Evolutionary conservation across 176 grass and related monocot genomes (phyloP).

Genomic region (Avena sativa): DNA sequence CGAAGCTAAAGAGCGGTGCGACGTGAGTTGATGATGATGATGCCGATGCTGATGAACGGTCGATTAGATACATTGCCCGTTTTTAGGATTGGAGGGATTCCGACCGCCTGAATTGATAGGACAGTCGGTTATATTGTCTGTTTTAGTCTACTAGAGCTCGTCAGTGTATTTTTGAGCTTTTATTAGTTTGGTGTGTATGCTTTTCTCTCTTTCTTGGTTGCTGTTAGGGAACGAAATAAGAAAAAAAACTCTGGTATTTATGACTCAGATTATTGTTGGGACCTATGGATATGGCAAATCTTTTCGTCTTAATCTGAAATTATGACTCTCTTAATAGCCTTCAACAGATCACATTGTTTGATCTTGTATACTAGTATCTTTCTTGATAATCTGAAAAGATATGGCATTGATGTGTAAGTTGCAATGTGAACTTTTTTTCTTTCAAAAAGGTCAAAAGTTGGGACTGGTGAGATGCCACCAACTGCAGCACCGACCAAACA

Average conservation of each 20-base stretch:
- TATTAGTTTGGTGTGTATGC: background rate
- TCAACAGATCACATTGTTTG: no score
- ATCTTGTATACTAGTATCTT: background rate
- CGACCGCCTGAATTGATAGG: background rate
- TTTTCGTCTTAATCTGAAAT: no score
- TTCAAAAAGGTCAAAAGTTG: background rate
- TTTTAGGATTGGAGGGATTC: slow-evolving; percentile 7
- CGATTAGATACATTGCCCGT: background rate
- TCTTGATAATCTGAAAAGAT: background rate
- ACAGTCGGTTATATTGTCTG: background rate
- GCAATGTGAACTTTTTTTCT: background rate
- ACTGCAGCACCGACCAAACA: background rate
- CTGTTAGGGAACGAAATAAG: slow-evolving; percentile 1
- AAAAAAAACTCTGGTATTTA: background rate
- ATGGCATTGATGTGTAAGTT: background rate
- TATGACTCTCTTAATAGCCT: no score
- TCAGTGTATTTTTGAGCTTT: slow-evolving; percentile 33
- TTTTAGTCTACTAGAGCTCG: slow-evolving; percentile 13
- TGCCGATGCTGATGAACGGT: background rate
- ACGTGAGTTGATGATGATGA: slow-evolving; percentile 11
- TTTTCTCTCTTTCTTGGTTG: background rate
- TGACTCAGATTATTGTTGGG: background rate
- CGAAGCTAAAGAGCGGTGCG: slow-evolving; percentile 53
- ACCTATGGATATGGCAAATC: background rate
- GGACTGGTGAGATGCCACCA: background rate